Percentiles rank a stretch among this genome's conserved stretches.
These are phyloP conservation scores for Boletus rubescentipes DNA, from an alignment of 768 basidiomycete genomes.

Conservation along the genomic window DNA sequence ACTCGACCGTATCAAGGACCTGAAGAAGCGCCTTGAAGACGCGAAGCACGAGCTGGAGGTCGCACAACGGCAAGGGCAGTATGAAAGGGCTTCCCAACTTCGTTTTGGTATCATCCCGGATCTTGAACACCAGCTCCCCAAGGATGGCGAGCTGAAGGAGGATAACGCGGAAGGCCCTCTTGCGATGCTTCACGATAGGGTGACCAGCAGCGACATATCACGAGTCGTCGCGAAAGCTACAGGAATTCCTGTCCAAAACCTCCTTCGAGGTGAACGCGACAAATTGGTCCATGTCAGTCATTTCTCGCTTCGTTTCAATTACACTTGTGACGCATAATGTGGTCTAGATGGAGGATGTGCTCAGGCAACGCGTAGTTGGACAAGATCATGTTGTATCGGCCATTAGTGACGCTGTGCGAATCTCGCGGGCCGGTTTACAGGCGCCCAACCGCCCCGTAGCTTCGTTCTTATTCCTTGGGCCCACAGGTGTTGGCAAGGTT, in stretches of 20 bases:
- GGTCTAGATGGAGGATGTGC: constrained; percentile 79
- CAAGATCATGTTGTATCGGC: constrained; percentile 87
- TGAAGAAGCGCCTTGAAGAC: constrained; percentile 73
- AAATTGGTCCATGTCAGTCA: constrained; percentile 78
- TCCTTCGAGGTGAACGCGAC: constrained; percentile 87
- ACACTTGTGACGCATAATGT: not conserved
- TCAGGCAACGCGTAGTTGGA: constrained; percentile 77
- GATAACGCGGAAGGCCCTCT: constrained; percentile 43
- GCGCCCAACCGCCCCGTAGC: constrained; percentile 89
- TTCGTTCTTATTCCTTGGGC: constrained; percentile 88
- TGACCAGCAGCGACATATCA: constrained; percentile 87
- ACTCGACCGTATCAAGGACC: constrained; percentile 66
- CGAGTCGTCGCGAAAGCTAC: constrained; percentile 86
- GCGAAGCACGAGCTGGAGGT: constrained; percentile 86
- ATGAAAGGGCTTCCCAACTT: constrained; percentile 78
- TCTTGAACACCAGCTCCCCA: constrained; percentile 68
- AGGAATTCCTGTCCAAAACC: constrained; percentile 86
- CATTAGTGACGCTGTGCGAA: constrained; percentile 87
- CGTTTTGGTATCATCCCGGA: constrained; percentile 86
- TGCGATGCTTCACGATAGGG: constrained; percentile 78
- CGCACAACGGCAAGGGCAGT: constrained; percentile 86
- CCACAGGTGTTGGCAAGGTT: constrained; percentile 85
- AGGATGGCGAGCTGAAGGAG: constrained; percentile 45
- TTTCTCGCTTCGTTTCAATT: not conserved
- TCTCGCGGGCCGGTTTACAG: constrained; percentile 88